Evolutionary conservation across 345 rosid genomes (phyloP).

Genomic region (Moricandia moricandioides): DNA sequence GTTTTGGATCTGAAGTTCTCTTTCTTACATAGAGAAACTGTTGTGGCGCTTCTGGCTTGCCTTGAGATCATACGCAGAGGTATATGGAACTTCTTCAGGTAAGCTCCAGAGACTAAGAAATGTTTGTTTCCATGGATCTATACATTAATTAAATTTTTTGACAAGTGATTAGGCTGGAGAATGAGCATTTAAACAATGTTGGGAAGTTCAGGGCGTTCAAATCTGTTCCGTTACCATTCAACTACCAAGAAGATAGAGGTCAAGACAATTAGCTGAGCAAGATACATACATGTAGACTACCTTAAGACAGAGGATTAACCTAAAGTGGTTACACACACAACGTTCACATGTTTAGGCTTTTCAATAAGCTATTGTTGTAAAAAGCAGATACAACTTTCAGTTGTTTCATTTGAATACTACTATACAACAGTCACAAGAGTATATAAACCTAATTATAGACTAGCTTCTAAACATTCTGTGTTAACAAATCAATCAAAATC

Average conservation of each 20-base stretch:
- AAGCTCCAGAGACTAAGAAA: neutral
- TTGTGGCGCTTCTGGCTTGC: slow-evolving; percentile 51
- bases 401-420: slow-evolving; percentile 14
- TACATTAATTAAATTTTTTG: neutral
- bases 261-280: slow-evolving; percentile 10
- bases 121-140: neutral
- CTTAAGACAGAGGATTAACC: neutral
- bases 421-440: slow-evolving; percentile 31
- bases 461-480: slow-evolving; percentile 12
- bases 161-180: slow-evolving; percentile 47
- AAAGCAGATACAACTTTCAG: neutral
- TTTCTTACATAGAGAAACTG: slow-evolving; percentile 41
- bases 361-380: neutral
- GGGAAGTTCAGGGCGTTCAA: slow-evolving; percentile 68
- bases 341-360: neutral
- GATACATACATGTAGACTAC: neutral
- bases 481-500: too few relatives aligned
- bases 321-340: neutral
- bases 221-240: slow-evolving; percentile 68
- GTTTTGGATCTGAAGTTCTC: slow-evolving; percentile 38
- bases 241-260: slow-evolving; percentile 50
- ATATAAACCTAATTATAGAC: slow-evolving; percentile 18
- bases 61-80: slow-evolving; percentile 74
- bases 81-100: slow-evolving; percentile 73
- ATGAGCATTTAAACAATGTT: slow-evolving; percentile 71